Conservation (phyloP, 1,139 yeast genomes). For the Suhomyces maxii region DNA sequence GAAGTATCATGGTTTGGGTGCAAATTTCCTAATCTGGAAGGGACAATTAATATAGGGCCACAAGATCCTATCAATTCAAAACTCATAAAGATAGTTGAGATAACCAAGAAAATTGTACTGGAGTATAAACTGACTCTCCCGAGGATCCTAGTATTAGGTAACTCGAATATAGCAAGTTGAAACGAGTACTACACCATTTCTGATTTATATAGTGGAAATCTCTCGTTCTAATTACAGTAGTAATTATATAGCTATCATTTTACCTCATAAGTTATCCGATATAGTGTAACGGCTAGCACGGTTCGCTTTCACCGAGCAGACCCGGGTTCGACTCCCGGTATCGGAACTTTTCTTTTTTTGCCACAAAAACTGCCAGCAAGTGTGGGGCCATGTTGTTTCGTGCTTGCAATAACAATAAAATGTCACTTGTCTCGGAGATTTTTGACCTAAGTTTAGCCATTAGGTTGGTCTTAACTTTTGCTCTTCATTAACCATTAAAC, state of each 20-base stretch:
- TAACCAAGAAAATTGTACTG: too few relatives aligned
- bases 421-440: not conserved
- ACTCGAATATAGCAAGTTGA: too few relatives aligned
- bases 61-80: not conserved
- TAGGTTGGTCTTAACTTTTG: too few relatives aligned
- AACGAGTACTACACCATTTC: too few relatives aligned
- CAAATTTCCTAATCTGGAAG: not conserved
- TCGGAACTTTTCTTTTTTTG: constrained; percentile 42
- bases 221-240: too few relatives aligned
- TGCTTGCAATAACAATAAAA: not conserved
- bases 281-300: constrained; percentile 84
- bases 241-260: not conserved
- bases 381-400: not conserved
- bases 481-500: too few relatives aligned
- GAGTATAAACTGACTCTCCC: too few relatives aligned
- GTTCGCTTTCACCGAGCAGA: constrained; percentile 82
- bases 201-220: too few relatives aligned
- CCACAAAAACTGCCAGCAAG: not conserved
- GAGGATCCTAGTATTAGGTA: too few relatives aligned
- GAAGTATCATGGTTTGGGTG: constrained; percentile 1
- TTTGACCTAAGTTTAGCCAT: too few relatives aligned
- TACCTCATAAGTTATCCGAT: constrained; percentile 45
- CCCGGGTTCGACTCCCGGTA: constrained; percentile 86
- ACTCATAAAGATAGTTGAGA: too few relatives aligned
- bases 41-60: not conserved